Base-by-base conservation (phyloP, 768 basidiomycete genomes). In the Chalciporus chontae region DNA sequence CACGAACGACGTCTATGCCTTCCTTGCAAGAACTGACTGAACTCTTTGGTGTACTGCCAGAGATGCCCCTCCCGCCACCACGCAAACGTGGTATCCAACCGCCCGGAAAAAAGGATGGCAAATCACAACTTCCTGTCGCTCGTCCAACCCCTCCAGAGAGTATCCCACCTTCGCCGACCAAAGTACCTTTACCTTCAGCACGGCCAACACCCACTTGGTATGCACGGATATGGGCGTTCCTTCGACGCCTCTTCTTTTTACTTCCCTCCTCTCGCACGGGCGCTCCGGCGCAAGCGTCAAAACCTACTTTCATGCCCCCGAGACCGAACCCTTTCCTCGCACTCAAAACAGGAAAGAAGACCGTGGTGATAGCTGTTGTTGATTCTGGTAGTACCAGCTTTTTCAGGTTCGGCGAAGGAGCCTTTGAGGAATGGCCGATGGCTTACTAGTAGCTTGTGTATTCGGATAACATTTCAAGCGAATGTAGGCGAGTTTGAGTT, bases 351-450 rank as follows among this genome's bases (percentile, higher is more conserved):
- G 95, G 95, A 0, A 89, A 85, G 64, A 90, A 90, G 62, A 84
- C 76, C 8, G 73, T 94, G 45, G 75, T 97, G 29, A 78, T 98
- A 42, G 94, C 94, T 2, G 90, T 80, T 2, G 93, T 94, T 5
- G 94, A 96, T 68, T 78, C 82, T 2, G 92, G 94, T 8, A 91
- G 79, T 54, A 85, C 85, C 38, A 87, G 88, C 56, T 94, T 96
- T 74, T 89, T 92, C 70, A 74, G 88, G 46, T 93, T 97, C 56
- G 84, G 87, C 7, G 78, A 93, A 61, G 90, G 91, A 0, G 82
- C 76, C 8, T 97, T 98, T 65, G 83, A 80, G 46, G 89, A 92
- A 58, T 85, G 87, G 80, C 84, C 90, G 0, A 88, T 93, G 84
- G 32, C 46, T 15, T 66, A n/a, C n/a, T n/a, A n/a, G n/a, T n/a